Conservation (phyloP, 352 stramenopile species). For the Albugo laibachii region DNA sequence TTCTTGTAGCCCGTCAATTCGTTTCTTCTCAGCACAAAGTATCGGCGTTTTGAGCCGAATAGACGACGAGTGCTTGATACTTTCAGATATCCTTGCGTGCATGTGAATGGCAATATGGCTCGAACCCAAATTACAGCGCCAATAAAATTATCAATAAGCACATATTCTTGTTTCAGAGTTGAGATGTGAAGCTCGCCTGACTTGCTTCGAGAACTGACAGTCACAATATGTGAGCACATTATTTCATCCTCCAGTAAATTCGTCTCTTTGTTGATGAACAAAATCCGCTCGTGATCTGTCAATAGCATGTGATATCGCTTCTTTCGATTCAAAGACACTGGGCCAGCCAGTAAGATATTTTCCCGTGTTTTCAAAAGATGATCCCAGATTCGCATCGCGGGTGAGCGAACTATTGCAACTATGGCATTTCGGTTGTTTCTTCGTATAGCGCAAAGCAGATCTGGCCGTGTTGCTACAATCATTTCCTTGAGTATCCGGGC, state of each 20-base stretch:
- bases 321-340: constrained; percentile 67
- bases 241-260: constrained; percentile 80
- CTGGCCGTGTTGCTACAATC: constrained; percentile 47
- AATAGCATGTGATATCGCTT: constrained; percentile 68
- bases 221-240: constrained; percentile 76
- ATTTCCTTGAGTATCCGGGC: constrained; percentile 60
- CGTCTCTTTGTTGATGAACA: constrained; percentile 78
- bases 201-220: constrained; percentile 63
- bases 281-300: constrained; percentile 63
- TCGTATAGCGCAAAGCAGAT: constrained; percentile 54
- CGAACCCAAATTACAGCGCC: constrained; percentile 65
- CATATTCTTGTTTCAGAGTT: constrained; percentile 53
- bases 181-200: constrained; percentile 51
- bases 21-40: constrained; percentile 52
- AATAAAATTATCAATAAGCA: constrained; percentile 74
- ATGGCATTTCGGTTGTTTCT: constrained; percentile 68
- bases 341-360: constrained; percentile 54
- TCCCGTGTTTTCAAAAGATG: constrained; percentile 65
- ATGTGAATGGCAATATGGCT: constrained; percentile 70
- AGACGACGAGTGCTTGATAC: constrained; percentile 57
- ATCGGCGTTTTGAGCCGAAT: constrained; percentile 71
- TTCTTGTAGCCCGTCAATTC: constrained; percentile 54
- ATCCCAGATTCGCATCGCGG: constrained; percentile 70
- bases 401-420: constrained; percentile 59
- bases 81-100: constrained; percentile 64